phyloP scores from a whole-genome alignment of 2,329 filamentous ascomycete species.

The Exophiala viscosa region DNA sequence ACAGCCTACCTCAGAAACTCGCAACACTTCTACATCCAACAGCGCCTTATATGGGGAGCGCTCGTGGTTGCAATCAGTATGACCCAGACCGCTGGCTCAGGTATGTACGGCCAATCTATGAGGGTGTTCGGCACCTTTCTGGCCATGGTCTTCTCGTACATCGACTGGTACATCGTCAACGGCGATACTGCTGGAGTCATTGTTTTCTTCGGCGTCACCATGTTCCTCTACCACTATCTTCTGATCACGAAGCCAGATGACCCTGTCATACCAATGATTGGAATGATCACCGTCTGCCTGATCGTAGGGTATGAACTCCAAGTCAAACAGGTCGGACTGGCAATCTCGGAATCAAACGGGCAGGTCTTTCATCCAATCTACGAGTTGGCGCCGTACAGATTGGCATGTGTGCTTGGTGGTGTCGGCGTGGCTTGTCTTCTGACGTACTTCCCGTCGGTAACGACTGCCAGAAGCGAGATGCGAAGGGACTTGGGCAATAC shows the following conservation, averaged over 20 bases:
- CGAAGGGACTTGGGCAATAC: conserved; percentile 65
- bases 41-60: conserved; percentile 74
- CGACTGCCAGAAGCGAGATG: conserved; percentile 67
- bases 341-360: conserved; percentile 56
- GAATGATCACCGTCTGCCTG: conserved; percentile 56
- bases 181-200: conserved; percentile 60
- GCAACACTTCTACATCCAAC: conserved; percentile 64
- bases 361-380: conserved; percentile 70
- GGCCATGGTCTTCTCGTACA: conserved; percentile 61
- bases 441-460: conserved; percentile 71
- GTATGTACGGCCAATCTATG: conserved; percentile 67
- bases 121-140: conserved; percentile 62
- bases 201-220: conserved; percentile 46
- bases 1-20: conserved; percentile 62
- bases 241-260: conserved; percentile 67
- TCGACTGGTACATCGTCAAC: conserved; percentile 75
- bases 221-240: conserved; percentile 54
- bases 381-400: conserved; percentile 64
- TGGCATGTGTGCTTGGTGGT: conserved; percentile 65
- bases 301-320: conserved; percentile 73
- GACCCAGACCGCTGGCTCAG: conserved; percentile 65
- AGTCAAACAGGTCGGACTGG: conserved; percentile 62
- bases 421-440: conserved; percentile 70
- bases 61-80: conserved; percentile 71
- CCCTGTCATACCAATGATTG: conserved; percentile 58